phyloP scores from a whole-genome alignment of 768 basidiomycete genomes.

The Amyloporia xantha region DNA sequence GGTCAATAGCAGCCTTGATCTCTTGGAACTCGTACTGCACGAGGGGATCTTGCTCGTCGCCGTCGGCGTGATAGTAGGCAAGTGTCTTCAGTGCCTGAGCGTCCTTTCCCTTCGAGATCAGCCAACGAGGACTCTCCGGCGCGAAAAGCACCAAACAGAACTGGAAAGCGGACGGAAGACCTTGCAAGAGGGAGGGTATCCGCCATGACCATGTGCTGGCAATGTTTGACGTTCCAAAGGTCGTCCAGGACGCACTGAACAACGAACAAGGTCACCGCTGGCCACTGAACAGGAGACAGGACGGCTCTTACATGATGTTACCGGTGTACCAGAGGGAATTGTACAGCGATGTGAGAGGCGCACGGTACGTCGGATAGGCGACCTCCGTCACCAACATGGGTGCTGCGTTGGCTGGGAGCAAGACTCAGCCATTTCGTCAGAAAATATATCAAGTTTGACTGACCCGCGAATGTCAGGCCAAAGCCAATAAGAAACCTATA shows the following conservation, averaged over 20 bases:
- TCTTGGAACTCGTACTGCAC: conserved; percentile 72
- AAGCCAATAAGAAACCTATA: conserved; percentile 63
- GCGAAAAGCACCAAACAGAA: conserved; percentile 57
- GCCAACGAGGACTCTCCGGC: conserved; percentile 83
- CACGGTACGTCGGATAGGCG: conserved; percentile 80
- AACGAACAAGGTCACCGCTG: background rate
- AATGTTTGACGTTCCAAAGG: conserved; percentile 75
- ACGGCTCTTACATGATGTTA: conserved; percentile 53
- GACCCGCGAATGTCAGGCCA: conserved; percentile 64
- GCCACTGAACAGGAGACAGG: conserved; percentile 27
- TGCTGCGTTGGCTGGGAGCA: conserved; percentile 52
- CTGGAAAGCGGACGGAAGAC: conserved; percentile 61
- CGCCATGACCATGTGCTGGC: conserved; percentile 74
- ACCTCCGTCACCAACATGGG: conserved; percentile 83
- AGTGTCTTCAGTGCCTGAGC: conserved; percentile 61
- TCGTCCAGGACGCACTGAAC: conserved; percentile 65
- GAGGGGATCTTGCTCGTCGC: conserved; percentile 62
- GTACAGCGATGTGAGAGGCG: conserved; percentile 69
- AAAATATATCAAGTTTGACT: conserved; percentile 11
- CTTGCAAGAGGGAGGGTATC: conserved; percentile 70
- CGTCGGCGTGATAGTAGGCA: conserved; percentile 80
- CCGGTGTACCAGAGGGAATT: conserved; percentile 88
- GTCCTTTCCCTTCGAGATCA: conserved; percentile 69
- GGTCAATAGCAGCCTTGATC: conserved; percentile 70
- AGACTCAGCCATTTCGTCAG: conserved; percentile 4